Evolutionary conservation across 331 rosid genomes (phyloP), one percentile per base, ranked within the genome.

Genomic region (Prunus yedoensis): DNA sequence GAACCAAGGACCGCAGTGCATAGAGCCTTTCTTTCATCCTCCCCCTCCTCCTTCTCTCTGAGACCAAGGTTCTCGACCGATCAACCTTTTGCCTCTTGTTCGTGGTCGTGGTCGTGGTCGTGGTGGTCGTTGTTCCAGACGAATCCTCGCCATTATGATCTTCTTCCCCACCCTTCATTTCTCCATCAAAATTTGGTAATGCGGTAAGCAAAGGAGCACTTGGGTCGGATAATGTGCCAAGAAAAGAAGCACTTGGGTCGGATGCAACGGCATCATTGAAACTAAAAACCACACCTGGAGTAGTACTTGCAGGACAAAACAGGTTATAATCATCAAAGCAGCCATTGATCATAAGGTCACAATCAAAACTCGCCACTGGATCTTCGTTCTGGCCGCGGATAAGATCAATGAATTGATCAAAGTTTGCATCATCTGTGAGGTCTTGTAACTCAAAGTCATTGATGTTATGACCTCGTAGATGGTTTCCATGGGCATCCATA

Each of bases 1-100:
- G 99, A 80, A 94, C 99, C 84, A 90, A 78, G 73, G 97, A 68
- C 21, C 97, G 86, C 82, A 94, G 85, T 67, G 93, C 92, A 25
- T 92, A 90, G 66, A 94, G 99, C 84, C 88, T 89, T 74, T 94
- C 99, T 88, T 92, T 94, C 99, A 92, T 89, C 53, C 89, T 73
- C 14, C 90, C 88, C 61, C 99, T 89, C 78, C 99, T 88, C 41
- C 82, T 87, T 61, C 91, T 84, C 80, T 94, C 99, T 0, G 92
- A 94, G 63, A 90, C 74, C 80, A 94, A 83, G 71, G 99, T 90
- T 75, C 89, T 85, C 0, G 97, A 81, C 66, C 97, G 65, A 57
- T 94, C 99, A 14, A 71, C 70, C 73, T 94, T 94, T 3, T 25
- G 57, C 77, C 83, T 86, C 70, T 80, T 79, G 3, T 77, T 77